Base-by-base conservation (phyloP, 2,329 filamentous ascomycete genomes). In the Phialophora chinensis region DNA sequence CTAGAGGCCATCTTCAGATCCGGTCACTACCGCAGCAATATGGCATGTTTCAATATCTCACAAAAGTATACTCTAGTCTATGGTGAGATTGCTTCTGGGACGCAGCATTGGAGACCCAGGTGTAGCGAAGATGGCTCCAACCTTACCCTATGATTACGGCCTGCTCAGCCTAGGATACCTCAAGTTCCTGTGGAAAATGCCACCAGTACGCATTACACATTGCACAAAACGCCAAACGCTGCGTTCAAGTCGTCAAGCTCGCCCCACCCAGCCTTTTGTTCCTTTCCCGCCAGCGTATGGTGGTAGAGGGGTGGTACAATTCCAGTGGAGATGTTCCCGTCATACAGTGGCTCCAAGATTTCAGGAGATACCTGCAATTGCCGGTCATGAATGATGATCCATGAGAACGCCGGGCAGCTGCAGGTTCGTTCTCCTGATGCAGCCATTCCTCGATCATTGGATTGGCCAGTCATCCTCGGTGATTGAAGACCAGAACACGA, bases 401-500 rank as follows among this genome's bases (percentile, higher is more conserved):
- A 33, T 42, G 61, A 10, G 25, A 47, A 31, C 20, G 29, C 53
- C 50, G 14, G 49, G 27, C 10, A 4, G 49, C 20, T 14, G 20
- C 25, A 31, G 14, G 14, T 10, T 20, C 25, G 27, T 23, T 47
- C 53, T 49, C 17, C 31, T 27, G 33, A 14, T 54, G 29, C 3
- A 35, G 49, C 17, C 44, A 8, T 49, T 38, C 38, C 44, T 38
- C 29, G 20, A 64, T 66, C 55, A 69, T 57, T 71, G 66, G 7
- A 86, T 83, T 2, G 93, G 92, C 95, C 95, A 99, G 82, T 97
- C 94, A 75, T 99, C 95, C 80, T 99, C 95, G 17, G 95, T 99
- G 74, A 99, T 99, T 81, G 93, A 97, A 55, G 93, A 96, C 95
- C 95, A 99, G 84, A 99, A 99, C 65, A 91, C 79, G 93, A 95